A percentile compares a stretch with the other conserved stretches of the same genome.
Evolutionary conservation across 2,329 filamentous ascomycete species (phyloP).

Genomic region (Pseudocercospora macadamiae): DNA sequence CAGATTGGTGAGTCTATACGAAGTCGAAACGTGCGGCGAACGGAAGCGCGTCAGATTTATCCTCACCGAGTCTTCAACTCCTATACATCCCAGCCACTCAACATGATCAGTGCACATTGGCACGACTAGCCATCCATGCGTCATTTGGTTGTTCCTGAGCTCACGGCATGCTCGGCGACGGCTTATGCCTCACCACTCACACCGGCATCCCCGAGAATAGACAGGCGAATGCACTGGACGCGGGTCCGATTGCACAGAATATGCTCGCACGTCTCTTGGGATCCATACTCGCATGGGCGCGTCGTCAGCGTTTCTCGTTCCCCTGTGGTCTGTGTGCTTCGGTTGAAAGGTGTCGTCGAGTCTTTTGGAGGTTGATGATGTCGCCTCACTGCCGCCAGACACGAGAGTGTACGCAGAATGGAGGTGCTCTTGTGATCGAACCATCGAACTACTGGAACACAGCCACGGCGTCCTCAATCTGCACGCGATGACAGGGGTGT

Average conservation of each 20-base stretch:
- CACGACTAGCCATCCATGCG: slow-evolving; percentile 1
- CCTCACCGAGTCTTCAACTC: background rate
- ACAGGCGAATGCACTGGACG: background rate
- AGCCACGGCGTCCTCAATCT: slow-evolving; percentile 7
- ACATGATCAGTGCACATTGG: background rate
- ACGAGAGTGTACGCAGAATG: background rate
- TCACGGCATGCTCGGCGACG: background rate
- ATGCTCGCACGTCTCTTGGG: background rate
- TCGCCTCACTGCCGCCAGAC: background rate
- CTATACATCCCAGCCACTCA: slow-evolving; percentile 7
- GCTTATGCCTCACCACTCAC: background rate
- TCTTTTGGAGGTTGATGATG: background rate
- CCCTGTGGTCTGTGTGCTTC: background rate
- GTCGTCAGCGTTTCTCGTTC: slow-evolving; percentile 1
- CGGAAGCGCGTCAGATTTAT: background rate
- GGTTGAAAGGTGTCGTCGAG: background rate
- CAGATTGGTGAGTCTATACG: background rate
- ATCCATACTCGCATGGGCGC: background rate
- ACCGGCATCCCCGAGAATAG: slow-evolving; percentile 6
- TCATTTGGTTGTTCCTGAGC: background rate
- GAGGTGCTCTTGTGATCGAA: background rate
- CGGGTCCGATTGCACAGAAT: slow-evolving; percentile 5
- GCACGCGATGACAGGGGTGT: slow-evolving; percentile 5
- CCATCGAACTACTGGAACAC: background rate
- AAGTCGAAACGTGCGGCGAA: background rate